phyloP scores from a whole-genome alignment of 148 eudicot species.

The Fagopyrum esculentum region DNA sequence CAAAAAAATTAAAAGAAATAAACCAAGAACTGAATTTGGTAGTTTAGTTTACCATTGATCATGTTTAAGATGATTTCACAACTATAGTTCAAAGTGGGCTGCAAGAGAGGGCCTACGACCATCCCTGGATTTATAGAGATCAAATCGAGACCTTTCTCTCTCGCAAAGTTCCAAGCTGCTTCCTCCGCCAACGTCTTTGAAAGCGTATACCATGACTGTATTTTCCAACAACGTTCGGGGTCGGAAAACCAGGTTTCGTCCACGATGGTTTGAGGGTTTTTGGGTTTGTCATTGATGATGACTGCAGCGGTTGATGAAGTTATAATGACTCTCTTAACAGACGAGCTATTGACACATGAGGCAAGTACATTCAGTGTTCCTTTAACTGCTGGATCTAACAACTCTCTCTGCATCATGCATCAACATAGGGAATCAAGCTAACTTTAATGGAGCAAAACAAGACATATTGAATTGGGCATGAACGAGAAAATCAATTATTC shows the following conservation, averaged over 20 bases:
- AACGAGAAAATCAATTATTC: not conserved
- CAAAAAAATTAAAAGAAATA: too few species aligned
- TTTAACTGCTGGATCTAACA: slow-evolving; percentile 39
- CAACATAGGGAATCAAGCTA: not conserved
- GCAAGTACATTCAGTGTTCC: slow-evolving; percentile 44
- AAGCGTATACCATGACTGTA: slow-evolving; percentile 27
- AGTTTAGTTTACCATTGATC: slow-evolving; percentile 22
- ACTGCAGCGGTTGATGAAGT: slow-evolving; percentile 39
- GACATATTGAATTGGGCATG: not conserved
- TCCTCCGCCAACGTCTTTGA: slow-evolving; percentile 45
- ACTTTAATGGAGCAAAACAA: not conserved
- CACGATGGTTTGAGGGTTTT: slow-evolving; percentile 28
- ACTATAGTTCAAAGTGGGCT: slow-evolving; percentile 23
- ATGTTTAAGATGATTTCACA: slow-evolving; percentile 16
- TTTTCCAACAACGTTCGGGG: slow-evolving; percentile 12
- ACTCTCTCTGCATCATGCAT: slow-evolving; percentile 24
- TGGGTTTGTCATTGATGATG: slow-evolving; percentile 19
- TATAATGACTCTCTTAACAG: slow-evolving; percentile 32
- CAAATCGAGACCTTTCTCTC: slow-evolving; percentile 36
- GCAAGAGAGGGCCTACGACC: slow-evolving; percentile 44
- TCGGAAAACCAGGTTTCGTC: slow-evolving; percentile 40
- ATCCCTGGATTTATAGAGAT: slow-evolving; percentile 26
- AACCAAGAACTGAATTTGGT: too few species aligned
- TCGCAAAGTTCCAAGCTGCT: slow-evolving; percentile 38
- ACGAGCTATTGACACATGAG: slow-evolving; percentile 28